Evolutionary conservation across 2,329 filamentous ascomycete genomes (phyloP).

Genomic region (Lasiodiplodia gonubiensis): DNA sequence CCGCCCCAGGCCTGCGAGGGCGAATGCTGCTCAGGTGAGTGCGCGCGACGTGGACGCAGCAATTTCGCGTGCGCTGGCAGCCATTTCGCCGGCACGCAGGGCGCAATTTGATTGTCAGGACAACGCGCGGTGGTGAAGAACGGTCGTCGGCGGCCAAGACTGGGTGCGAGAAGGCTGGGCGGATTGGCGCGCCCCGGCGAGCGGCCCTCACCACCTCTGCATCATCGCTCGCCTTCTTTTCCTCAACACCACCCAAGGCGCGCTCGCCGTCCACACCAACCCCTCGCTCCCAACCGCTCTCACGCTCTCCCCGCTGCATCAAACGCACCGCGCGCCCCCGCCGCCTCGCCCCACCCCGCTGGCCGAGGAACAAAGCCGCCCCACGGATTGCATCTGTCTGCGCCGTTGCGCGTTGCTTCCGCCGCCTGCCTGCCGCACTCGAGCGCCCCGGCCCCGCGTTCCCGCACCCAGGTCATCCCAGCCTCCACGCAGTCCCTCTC

Average conservation of each 20-base stretch:
- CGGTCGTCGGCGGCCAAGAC: constrained; percentile 18
- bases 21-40: not conserved
- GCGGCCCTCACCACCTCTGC: constrained; percentile 24
- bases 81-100: constrained; percentile 17
- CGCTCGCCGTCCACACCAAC: constrained; percentile 7
- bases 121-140: constrained; percentile 19
- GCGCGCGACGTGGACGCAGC: constrained; percentile 16
- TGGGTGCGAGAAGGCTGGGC: constrained; percentile 16
- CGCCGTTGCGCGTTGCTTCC: constrained; percentile 27
- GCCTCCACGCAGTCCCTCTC: constrained; percentile 9
- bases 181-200: constrained; percentile 18
- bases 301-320: constrained; percentile 1
- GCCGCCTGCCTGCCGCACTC: constrained; percentile 20
- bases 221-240: constrained; percentile 15
- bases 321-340: constrained; percentile 1
- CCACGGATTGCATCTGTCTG: constrained; percentile 17
- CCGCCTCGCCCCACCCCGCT: constrained; percentile 1
- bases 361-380: constrained; percentile 22
- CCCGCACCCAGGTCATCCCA: constrained; percentile 12
- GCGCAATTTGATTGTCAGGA: constrained; percentile 12
- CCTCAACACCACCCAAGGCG: constrained; percentile 21
- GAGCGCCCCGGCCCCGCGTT: constrained; percentile 23
- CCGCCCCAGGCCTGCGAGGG: not conserved
- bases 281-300: not conserved
- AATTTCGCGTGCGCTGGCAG: not conserved